phyloP scores from a whole-genome alignment of 1,284 basidiomycete genomes.

The Coriolopsis trogii region DNA sequence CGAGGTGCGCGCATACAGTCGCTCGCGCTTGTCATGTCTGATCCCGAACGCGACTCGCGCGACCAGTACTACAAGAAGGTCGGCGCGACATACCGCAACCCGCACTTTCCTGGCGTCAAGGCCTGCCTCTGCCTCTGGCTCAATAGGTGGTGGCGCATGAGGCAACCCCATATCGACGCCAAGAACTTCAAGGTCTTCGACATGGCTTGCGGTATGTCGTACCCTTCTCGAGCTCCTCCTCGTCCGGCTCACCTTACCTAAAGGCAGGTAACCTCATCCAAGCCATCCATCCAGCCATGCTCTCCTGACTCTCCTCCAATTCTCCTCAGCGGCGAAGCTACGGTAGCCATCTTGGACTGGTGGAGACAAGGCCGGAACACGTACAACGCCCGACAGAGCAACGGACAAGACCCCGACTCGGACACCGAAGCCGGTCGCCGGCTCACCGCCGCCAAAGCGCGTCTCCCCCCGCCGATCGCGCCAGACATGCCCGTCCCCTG shows the following conservation, averaged over 20 bases:
- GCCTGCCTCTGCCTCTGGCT: slow-evolving; percentile 58
- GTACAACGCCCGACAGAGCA: slow-evolving; percentile 10
- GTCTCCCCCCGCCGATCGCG: slow-evolving; percentile 18
- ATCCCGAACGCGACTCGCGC: neutral
- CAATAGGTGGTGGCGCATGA: slow-evolving; percentile 51
- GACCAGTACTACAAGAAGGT: slow-evolving; percentile 53
- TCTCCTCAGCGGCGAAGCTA: slow-evolving; percentile 31
- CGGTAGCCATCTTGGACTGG: slow-evolving; percentile 33
- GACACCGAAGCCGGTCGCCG: slow-evolving; percentile 2
- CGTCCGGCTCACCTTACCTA: neutral
- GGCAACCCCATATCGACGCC: slow-evolving; percentile 29
- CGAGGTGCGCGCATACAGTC: slow-evolving; percentile 44
- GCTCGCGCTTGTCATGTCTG: neutral
- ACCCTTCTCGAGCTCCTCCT: neutral
- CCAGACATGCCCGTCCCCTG: slow-evolving; percentile 25
- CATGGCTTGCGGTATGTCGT: slow-evolving; percentile 52
- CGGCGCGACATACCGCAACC: slow-evolving; percentile 68
- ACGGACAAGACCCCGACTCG: slow-evolving; percentile 4
- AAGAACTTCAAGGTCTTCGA: slow-evolving; percentile 43
- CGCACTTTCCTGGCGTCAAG: slow-evolving; percentile 70
- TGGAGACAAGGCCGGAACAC: slow-evolving; percentile 28
- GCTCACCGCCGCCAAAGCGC: slow-evolving; percentile 1
- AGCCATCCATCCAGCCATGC: no score
- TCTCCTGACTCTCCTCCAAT: neutral
- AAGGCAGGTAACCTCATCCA: slow-evolving; percentile 27